These are phyloP conservation scores for Xeromyces bisporus DNA, from an alignment of 495 filamentous ascomycete genomes.

Conservation along the genomic window DNA sequence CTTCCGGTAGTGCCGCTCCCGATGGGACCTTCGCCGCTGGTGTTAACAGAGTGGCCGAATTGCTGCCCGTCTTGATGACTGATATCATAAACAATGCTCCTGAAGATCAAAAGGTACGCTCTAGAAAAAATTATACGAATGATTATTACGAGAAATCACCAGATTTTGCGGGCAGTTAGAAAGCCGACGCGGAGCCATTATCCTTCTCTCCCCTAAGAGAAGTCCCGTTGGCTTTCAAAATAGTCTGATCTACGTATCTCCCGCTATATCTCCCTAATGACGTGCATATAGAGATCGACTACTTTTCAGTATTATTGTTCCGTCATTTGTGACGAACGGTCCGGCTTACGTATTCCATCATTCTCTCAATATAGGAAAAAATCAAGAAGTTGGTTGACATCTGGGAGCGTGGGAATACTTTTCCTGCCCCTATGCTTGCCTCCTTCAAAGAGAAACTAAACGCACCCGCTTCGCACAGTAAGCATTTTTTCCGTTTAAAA, in stretches of 20 bases:
- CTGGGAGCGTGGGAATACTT: slow-evolving; percentile 90
- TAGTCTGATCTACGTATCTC: slow-evolving; percentile 17
- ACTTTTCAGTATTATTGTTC: slow-evolving; percentile 5
- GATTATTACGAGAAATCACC: slow-evolving; percentile 8
- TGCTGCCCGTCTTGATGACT: slow-evolving; percentile 85
- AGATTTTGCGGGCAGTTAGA: slow-evolving; percentile 16
- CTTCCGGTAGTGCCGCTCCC: slow-evolving; percentile 53
- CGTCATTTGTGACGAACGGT: slow-evolving; percentile 17
- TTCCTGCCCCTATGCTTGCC: slow-evolving; percentile 64
- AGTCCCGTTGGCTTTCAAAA: slow-evolving; percentile 11
- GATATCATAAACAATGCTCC: slow-evolving; percentile 82
- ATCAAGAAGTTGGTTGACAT: slow-evolving; percentile 93
- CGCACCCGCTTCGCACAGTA: slow-evolving; percentile 42
- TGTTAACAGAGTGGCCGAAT: slow-evolving; percentile 89
- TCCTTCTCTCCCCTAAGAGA: slow-evolving; percentile 1
- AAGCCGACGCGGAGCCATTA: slow-evolving; percentile 11
- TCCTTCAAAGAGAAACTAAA: slow-evolving; percentile 76
- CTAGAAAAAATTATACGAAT: slow-evolving; percentile 17
- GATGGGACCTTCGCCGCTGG: slow-evolving; percentile 91
- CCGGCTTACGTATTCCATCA: slow-evolving; percentile 33
- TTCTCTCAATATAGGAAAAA: slow-evolving; percentile 59
- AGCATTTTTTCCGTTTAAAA: slow-evolving; percentile 20
- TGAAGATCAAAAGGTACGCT: slow-evolving; percentile 96
- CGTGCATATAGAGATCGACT: slow-evolving; percentile 12
- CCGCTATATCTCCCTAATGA: slow-evolving; percentile 12